Evolutionary conservation across 2,329 filamentous ascomycete species (phyloP).

Genomic region (Talaromyces sp.): DNA sequence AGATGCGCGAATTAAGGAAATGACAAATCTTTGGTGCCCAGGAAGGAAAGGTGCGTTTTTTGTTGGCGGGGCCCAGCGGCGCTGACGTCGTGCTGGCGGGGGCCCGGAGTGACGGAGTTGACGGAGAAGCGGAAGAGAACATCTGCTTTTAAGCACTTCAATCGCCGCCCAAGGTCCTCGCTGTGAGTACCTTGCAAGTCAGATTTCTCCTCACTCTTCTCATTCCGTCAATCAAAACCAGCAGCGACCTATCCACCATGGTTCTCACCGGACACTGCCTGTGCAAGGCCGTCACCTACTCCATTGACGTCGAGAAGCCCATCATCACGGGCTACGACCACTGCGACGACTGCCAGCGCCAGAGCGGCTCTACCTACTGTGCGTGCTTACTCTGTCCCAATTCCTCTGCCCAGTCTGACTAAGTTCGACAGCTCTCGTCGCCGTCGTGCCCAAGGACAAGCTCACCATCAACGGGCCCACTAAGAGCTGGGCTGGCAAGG

Average conservation of each 20-base stretch:
- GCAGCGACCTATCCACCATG: constrained; percentile 43
- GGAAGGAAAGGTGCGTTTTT: neutral
- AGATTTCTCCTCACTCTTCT: neutral
- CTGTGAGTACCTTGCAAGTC: neutral
- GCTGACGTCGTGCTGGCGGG: neutral
- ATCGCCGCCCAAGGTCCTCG: neutral
- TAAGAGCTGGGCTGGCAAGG: constrained; percentile 60
- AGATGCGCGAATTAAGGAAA: too few relatives aligned
- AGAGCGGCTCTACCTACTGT: constrained; percentile 63
- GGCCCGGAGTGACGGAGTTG: neutral
- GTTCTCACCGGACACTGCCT: constrained; percentile 65
- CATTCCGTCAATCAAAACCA: neutral
- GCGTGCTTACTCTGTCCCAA: neutral
- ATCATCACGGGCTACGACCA: constrained; percentile 58
- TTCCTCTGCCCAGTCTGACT: neutral
- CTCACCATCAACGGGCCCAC: constrained; percentile 58
- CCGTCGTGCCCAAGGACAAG: constrained; percentile 62
- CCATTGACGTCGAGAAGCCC: constrained; percentile 43
- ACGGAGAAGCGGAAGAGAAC: too few relatives aligned
- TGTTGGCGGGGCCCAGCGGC: neutral
- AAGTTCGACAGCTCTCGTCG: constrained; percentile 52
- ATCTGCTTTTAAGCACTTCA: neutral
- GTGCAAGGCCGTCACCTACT: constrained; percentile 68
- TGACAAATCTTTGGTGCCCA: too few relatives aligned
- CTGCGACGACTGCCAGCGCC: constrained; percentile 69